Base-by-base conservation (phyloP, 371 early-diverging fungal genomes). In the Mucor indicus region DNA sequence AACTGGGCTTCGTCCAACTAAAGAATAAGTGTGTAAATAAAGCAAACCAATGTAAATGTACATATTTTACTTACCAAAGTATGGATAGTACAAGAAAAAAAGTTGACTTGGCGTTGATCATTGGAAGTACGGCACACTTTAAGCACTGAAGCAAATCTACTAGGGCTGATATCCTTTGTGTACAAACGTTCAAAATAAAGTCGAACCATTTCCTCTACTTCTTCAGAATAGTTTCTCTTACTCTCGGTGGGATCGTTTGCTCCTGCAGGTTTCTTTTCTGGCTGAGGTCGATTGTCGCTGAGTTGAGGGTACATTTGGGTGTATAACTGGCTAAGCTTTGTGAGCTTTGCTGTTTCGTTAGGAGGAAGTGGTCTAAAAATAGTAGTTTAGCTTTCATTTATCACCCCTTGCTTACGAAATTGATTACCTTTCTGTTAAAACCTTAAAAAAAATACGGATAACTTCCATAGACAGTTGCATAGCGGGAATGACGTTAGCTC, bases 1-100 rank as follows among this genome's bases (percentile, higher is more conserved):
- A 91, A 96, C 20, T 89, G 86, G 65, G 90, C 92, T 66, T 98
- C 98, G 55, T 97, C 98, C 57, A 98, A 82, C 48, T 73, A 48
- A 19, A 20, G 19, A 11, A 10, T n/a, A n/a, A n/a, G n/a, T n/a
- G n/a, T n/a, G n/a, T n/a, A n/a, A n/a, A n/a, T n/a, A n/a, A n/a
- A n/a, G n/a, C n/a, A n/a, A 27, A 27, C 11, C 5, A 5, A 27
- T 27, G 11, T 7, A 27, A 7, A 27, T 27, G 11, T 27, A 11
- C 29, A 27, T 27, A 27, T 27, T 7, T 27, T 5, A 25, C 57
- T 58, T 69, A 69, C 74, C 53, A 93, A 72, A 32, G 85, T 87
- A 51, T 89, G 86, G 12, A 89, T 79, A 69, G 91, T 90, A 63
- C 88, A 90, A 31, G 79, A 77, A 61, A 83, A 93, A 22, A 88